These are phyloP conservation scores for Parietichytrium sp. DNA, from an alignment of 108 stramenopile genomes.

Conservation along the genomic window DNA sequence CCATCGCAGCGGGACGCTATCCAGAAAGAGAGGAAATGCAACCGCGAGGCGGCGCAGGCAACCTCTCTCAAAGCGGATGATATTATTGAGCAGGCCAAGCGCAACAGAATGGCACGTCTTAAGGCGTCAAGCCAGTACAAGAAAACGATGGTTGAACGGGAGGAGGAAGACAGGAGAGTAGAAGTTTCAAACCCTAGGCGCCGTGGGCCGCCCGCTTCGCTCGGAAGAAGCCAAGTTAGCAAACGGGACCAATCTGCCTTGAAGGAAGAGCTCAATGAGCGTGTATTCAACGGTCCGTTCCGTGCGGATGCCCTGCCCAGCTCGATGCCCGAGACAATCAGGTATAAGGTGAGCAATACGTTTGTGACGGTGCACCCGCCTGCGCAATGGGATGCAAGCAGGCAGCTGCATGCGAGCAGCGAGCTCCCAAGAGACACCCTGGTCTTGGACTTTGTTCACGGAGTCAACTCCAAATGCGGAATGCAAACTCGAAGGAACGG, in stretches of 20 bases:
- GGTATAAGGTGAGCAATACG: slow-evolving; percentile 1
- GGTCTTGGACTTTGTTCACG: not conserved
- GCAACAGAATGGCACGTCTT: not conserved
- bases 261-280: too few relatives aligned
- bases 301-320: too few relatives aligned
- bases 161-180: too few relatives aligned
- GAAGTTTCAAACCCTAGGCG: too few relatives aligned
- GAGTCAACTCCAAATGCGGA: not conserved
- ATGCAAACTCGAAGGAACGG: not conserved
- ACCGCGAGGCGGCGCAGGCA: not conserved
- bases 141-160: too few relatives aligned
- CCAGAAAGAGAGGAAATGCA: not conserved
- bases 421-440: not conserved
- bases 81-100: slow-evolving; percentile 32
- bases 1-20: not conserved
- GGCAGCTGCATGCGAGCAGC: not conserved
- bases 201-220: too few relatives aligned
- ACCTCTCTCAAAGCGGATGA: not conserved
- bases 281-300: too few relatives aligned
- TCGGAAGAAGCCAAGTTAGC: too few relatives aligned
- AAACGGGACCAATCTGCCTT: too few relatives aligned
- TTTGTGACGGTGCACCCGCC: not conserved
- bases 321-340: not conserved
- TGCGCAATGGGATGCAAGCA: not conserved
- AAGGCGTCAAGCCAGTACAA: too few relatives aligned